A percentile compares a stretch with the other conserved stretches of the same genome.
These are phyloP conservation scores for Jamesozyma jinghongensis DNA, from an alignment of 805 yeast species.

Conservation along the genomic window DNA sequence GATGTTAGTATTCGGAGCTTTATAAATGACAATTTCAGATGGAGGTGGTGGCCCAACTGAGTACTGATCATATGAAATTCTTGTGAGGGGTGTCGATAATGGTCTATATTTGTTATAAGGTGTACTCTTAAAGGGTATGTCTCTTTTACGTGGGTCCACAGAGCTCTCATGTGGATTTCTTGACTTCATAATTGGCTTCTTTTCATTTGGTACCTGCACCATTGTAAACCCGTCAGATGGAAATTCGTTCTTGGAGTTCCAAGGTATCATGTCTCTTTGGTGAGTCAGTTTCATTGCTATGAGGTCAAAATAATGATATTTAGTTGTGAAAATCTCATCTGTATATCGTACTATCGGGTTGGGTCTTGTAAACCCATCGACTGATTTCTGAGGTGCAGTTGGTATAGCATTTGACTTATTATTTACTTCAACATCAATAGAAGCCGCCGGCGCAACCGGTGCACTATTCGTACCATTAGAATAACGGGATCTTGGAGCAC, in stretches of 20 bases:
- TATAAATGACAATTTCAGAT: slow-evolving; percentile 60
- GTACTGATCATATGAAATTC: slow-evolving; percentile 51
- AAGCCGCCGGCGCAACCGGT: too few relatives aligned
- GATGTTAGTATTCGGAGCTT: slow-evolving; percentile 18
- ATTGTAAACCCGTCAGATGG: slow-evolving; percentile 22
- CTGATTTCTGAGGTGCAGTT: not conserved
- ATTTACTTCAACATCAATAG: too few relatives aligned
- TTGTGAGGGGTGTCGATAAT: slow-evolving; percentile 10
- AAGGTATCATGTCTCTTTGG: slow-evolving; percentile 16
- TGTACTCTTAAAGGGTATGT: not conserved
- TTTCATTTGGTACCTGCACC: slow-evolving; percentile 9
- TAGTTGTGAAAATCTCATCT: slow-evolving; percentile 15
- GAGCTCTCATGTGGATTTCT: slow-evolving; percentile 14
- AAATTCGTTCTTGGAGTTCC: slow-evolving; percentile 14
- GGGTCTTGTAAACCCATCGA: slow-evolving; percentile 11
- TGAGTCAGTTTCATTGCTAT: slow-evolving; percentile 14
- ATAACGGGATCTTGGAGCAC: not conserved
- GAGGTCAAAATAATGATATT: slow-evolving; percentile 28
- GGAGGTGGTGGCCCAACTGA: slow-evolving; percentile 72
- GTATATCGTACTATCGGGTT: slow-evolving; percentile 16
- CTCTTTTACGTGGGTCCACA: slow-evolving; percentile 21
- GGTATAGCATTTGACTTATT: not conserved
- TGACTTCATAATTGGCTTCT: slow-evolving; percentile 13
- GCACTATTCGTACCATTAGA: not conserved
- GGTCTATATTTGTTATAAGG: slow-evolving; percentile 13